phyloP scores from a whole-genome alignment of 1,139 yeast genomes.

The Hansenula lynferdii region DNA sequence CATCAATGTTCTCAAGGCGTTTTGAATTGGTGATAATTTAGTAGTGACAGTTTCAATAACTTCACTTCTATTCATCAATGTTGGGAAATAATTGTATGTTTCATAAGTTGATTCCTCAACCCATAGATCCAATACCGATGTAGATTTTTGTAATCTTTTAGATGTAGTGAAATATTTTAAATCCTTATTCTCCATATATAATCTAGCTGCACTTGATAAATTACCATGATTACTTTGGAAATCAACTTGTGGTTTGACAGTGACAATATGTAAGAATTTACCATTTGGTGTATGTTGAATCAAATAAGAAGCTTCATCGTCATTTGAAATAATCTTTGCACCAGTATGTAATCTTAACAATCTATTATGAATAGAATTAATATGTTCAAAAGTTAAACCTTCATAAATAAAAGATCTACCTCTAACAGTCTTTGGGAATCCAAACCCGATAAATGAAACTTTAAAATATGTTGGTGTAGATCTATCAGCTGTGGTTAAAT shows the following conservation, averaged over 20 bases:
- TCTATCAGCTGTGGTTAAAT: conserved; percentile 68
- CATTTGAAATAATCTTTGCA: conserved; percentile 66
- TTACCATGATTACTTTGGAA: conserved; percentile 34
- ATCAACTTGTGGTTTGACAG: conserved; percentile 66
- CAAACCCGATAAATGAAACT: conserved; percentile 78
- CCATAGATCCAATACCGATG: conserved; percentile 75
- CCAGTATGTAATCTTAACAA: conserved; percentile 77
- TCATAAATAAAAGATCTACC: conserved; percentile 79
- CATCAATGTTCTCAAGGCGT: conserved; percentile 66
- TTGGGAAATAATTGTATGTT: conserved; percentile 76
- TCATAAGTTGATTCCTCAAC: conserved; percentile 83
- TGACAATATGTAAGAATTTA: conserved; percentile 64
- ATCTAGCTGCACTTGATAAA: conserved; percentile 52
- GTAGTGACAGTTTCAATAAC: conserved; percentile 48
- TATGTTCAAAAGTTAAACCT: conserved; percentile 85
- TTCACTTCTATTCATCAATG: conserved; percentile 82
- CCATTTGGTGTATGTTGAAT: conserved; percentile 56
- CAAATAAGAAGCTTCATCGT: conserved; percentile 52
- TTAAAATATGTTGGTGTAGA: conserved; percentile 75
- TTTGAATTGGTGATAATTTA: conserved; percentile 78
- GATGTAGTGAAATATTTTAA: conserved; percentile 65
- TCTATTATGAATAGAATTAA: conserved; percentile 78
- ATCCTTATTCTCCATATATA: conserved; percentile 68
- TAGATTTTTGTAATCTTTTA: conserved; percentile 71
- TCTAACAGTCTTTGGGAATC: conserved; percentile 75